Percentiles rank a stretch among this genome's conserved stretches.
Conservation (phyloP, 768 basidiomycete genomes). For the Phlegmacium glaucopus region DNA sequence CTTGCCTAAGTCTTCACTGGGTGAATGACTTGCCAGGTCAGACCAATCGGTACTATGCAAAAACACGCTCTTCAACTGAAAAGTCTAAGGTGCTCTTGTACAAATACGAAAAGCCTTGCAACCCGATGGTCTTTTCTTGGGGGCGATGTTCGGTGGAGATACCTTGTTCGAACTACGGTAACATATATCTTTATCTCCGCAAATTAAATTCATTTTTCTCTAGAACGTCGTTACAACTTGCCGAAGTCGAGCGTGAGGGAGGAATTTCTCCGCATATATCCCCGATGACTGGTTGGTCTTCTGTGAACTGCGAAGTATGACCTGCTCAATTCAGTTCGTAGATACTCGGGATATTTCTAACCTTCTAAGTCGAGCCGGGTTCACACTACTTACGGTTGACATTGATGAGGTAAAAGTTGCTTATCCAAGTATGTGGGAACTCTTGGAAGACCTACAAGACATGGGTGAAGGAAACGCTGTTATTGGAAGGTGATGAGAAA, state of each 20-base stretch:
- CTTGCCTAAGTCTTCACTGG: constrained; percentile 93
- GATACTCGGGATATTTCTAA: constrained; percentile 94
- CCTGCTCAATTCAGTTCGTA: constrained; percentile 24
- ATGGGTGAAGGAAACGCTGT: constrained; percentile 98
- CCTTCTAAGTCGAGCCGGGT: constrained; percentile 88
- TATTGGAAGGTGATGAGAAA: constrained; percentile 57
- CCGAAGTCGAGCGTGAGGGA: constrained; percentile 90
- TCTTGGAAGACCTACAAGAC: constrained; percentile 87
- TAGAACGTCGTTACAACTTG: constrained; percentile 90
- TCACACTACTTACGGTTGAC: constrained; percentile 91
- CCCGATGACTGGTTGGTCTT: constrained; percentile 85
- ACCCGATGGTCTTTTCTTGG: constrained; percentile 93
- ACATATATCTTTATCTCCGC: not conserved
- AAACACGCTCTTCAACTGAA: not conserved
- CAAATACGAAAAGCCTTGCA: constrained; percentile 83
- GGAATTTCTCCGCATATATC: constrained; percentile 96
- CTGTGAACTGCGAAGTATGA: not conserved
- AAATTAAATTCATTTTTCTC: not conserved
- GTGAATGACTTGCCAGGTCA: constrained; percentile 93
- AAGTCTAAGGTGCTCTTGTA: constrained; percentile 63
- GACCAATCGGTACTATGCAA: constrained; percentile 8
- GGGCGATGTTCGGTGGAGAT: constrained; percentile 93
- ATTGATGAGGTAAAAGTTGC: constrained; percentile 87
- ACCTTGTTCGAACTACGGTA: constrained; percentile 89
- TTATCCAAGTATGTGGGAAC: constrained; percentile 96